Evolutionary conservation across 2,329 filamentous ascomycete genomes (phyloP), one percentile per base, ranked within the genome.

Genomic region (Colletotrichum melonis): DNA sequence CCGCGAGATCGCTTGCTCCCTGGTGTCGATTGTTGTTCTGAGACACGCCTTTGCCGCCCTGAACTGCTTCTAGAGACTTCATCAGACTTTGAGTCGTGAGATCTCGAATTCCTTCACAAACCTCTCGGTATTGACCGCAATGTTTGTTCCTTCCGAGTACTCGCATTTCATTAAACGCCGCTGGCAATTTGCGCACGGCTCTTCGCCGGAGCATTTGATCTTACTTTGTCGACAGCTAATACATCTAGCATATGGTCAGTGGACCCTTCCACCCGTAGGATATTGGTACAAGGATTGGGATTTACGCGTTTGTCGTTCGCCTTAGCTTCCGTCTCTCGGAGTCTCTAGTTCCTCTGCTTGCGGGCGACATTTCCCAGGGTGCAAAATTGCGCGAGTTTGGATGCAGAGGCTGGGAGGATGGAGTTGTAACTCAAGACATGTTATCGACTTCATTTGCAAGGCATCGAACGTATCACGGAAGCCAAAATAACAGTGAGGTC

Each of bases 191-290:
- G 42, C 42, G 42, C 42, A 49, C 19, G 42, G 42, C 42, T 22
- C 19, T 9, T 49, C 42, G 42, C 42, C 42, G 4, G 16, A 49
- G 42, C 42, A 49, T 49, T 49, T 49, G 16, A 49, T 49, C 19
- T 49, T 49, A 11, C 19, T 22, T 49, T 22, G 19, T 9, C 19
- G 42, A 49, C 42, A 49, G 19, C 42, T 22, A 4, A 49, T 11
- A 22, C 42, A n/a, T 9, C 42, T 49, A 22, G 19, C 42, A 49
- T 22, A 22, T 2, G 19, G 19, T 49, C 42, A 49, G 42, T 8
- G 19, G 19, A 9, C 9, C 7, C 42, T 19, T 22, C 7, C 1
- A n/a, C 1, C 1, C 0, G 7, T 16, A 7, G 42, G 0, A 49
- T 49, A 4, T 11, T 2, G 19, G 42, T 22, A 7, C 4, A 49